Evolutionary conservation across 2,329 filamentous ascomycete species (phyloP).

Genomic region (Pyricularia grisea): DNA sequence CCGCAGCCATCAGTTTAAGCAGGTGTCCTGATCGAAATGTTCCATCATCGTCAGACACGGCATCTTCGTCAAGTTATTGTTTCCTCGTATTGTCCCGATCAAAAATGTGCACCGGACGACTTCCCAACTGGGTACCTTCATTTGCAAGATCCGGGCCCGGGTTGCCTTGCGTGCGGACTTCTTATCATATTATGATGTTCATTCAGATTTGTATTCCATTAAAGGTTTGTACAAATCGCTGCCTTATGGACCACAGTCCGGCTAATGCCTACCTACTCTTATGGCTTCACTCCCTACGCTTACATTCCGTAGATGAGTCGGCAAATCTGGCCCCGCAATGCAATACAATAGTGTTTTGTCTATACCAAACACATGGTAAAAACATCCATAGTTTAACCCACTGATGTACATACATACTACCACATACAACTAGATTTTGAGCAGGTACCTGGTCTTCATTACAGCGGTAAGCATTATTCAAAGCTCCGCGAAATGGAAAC

Average conservation of each 20-base stretch:
- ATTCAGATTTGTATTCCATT: too few relatives aligned
- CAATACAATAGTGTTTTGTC: neutral
- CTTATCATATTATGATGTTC: neutral
- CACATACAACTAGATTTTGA: neutral
- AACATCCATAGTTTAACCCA: neutral
- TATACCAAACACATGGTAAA: neutral
- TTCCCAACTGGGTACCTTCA: neutral
- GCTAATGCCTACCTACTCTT: neutral
- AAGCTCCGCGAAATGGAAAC: neutral
- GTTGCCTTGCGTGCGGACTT: neutral
- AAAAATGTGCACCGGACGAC: neutral
- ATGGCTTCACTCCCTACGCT: neutral
- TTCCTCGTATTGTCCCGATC: neutral
- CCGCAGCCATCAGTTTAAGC: neutral
- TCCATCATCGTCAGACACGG: neutral
- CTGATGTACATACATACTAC: too few relatives aligned
- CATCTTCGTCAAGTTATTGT: neutral
- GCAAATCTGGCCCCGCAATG: neutral
- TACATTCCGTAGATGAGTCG: neutral
- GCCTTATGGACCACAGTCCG: neutral
- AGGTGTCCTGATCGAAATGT: neutral
- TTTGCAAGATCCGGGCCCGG: neutral
- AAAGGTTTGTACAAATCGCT: neutral
- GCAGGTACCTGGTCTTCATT: neutral
- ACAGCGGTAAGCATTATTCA: neutral